Evolutionary conservation across 2,329 filamentous ascomycete species (phyloP), one percentile per base, ranked within the genome.

Genomic region (Xylariales sp.): DNA sequence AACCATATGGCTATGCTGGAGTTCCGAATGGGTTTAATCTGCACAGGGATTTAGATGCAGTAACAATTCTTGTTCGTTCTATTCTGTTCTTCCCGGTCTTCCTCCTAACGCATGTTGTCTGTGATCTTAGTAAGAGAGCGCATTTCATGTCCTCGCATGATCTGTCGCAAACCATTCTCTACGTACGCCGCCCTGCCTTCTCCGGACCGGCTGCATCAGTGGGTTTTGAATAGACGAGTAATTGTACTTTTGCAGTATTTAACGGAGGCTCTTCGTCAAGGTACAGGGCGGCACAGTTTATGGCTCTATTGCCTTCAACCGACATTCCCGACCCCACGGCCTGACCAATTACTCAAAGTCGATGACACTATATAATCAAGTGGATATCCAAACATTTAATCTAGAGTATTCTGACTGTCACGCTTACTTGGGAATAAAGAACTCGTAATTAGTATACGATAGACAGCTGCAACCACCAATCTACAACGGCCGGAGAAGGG

Each of bases 1-100:
- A 56, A 23, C 8, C 57, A 55, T n/a, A 52, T 39, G 59, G 41
- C 16, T 46, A 23, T 32, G 18, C 45, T 58, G 56, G 64, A 23
- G 67, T 61, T 64, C 41, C 45, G 30, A 23, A 45, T 6, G 45
- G 43, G 2, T 43, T 39, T 48, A 8, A 32, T 36, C 12, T 64
- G 23, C 18, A 10, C 34, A 52, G n/a, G 48, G 57, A 46, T 41
- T 45, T 55, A 36, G 34, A 53, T 49, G n/a, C 9, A 50, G 30
- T 45, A 41, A 53, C 36, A 36, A 45, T 53, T 41, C 36, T 7
- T 53, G 32, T 49, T 28, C 30, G n/a, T 30, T 46, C 5, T 61
- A 32, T 54, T 46, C 7, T 23, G 23, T 23, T 23, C 48, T 5
- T 2, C 30, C 34, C 16, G 5, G 28, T 34, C 12, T 50, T 16